Evolutionary conservation across 2,329 filamentous ascomycete species (phyloP), one percentile per base, ranked within the genome.

Genomic region (Cladosporium halotolerans): DNA sequence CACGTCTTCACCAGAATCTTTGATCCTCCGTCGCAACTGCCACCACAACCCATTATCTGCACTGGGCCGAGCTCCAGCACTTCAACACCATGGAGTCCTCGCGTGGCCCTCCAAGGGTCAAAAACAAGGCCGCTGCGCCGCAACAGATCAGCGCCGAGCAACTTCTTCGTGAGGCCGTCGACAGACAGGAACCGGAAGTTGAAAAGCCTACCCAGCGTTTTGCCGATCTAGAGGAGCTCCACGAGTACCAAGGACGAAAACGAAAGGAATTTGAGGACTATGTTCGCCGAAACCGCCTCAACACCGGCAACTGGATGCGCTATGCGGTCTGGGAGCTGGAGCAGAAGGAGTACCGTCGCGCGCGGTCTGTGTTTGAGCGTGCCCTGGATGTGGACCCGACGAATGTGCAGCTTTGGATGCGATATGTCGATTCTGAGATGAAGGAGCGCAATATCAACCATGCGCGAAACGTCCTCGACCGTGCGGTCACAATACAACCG

Each of bases 281-380:
- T 85, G 89, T 97, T 56, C 85, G 90, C 59, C 87, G 93, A 59
- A 97, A 97, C 68, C 78, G 92, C 66, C 80, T 96, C 68, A 96
- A 95, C 67, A 90, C 97, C 80, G 95, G 95, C 77, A 97, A 97
- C 73, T 99, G 93, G 93, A 89, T 93, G 80, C 88, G 91, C 66
- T 99, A 99, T 78, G 92, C 93, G 53, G 83, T 88, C 63, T 99
- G 91, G 89, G 93, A 99, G 75, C 79, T 97, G 56, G 92, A 99
- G 70, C 93, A 99, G 74, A 97, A 97, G 72, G 93, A 99, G 74
- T 96, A 89, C 72, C 84, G 86, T 7, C 86, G 93, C 52, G 93
- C 93, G 31, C 81, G 93, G 40, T 95, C 88, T 47, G 85, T 99
- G 66, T 99, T 97, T 64, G 93, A 99, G 75, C 83, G 93, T 62